A percentile compares a stretch with the other conserved stretches of the same genome.
Evolutionary conservation across 2,329 filamentous ascomycete genomes (phyloP).

Genomic region (Bretziella fagacearum): DNA sequence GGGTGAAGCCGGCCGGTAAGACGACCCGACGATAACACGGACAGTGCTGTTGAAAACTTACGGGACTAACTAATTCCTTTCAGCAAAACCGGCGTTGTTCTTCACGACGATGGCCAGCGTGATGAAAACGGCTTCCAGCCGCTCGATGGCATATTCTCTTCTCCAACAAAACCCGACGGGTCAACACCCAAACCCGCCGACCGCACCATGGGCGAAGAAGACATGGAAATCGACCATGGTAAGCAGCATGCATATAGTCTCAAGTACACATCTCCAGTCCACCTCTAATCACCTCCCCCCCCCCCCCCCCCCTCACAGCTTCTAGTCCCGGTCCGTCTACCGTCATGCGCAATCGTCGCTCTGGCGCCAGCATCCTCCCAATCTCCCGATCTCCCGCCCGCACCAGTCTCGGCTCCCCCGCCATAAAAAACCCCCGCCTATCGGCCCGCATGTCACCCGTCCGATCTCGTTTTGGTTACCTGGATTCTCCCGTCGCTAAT

Average conservation of each 20-base stretch:
- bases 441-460: constrained; percentile 31
- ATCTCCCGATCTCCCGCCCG: constrained; percentile 44
- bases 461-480: not conserved
- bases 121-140: constrained; percentile 89
- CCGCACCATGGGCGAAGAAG: constrained; percentile 26
- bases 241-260: constrained; percentile 25
- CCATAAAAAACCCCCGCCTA: constrained; percentile 42
- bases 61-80: not conserved
- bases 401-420: constrained; percentile 42
- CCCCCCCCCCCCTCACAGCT: constrained; percentile 21
- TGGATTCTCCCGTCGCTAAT: not conserved
- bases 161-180: constrained; percentile 39
- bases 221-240: constrained; percentile 32
- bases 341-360: constrained; percentile 34
- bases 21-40: not conserved
- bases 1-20: constrained; percentile 25
- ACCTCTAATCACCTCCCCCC: constrained; percentile 15
- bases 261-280: too few species aligned
- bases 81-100: constrained; percentile 77
- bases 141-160: constrained; percentile 76
- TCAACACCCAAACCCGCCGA: constrained; percentile 20
- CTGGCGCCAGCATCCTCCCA: constrained; percentile 30
- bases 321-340: constrained; percentile 37
- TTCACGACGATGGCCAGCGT: constrained; percentile 61
- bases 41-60: not conserved